Conservation (phyloP, 1,284 basidiomycete genomes). For the Pseudozyma hubeiensis region DNA sequence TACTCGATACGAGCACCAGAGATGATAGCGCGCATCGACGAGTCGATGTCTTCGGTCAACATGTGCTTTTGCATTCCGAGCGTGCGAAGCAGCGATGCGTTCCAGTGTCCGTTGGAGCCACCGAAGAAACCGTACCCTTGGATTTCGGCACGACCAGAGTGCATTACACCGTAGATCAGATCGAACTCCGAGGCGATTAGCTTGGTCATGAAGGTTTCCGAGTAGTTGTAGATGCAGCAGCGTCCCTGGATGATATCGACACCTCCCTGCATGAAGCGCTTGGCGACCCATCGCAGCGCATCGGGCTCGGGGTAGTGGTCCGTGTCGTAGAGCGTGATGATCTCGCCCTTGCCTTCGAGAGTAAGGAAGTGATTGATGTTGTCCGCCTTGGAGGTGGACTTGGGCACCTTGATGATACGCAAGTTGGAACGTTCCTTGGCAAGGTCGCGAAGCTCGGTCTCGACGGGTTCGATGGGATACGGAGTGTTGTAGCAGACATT, state of each 20-base stretch:
- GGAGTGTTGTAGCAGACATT: conserved; percentile 64
- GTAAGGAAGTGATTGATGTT: conserved; percentile 63
- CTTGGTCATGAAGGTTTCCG: conserved; percentile 48
- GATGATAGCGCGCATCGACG: conserved; percentile 59
- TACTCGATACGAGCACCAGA: conserved; percentile 62
- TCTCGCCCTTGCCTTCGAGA: conserved; percentile 50
- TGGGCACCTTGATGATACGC: conserved; percentile 56
- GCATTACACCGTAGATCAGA: conserved; percentile 60
- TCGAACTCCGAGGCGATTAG: conserved; percentile 62
- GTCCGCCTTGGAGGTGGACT: conserved; percentile 59
- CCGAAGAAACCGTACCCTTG: conserved; percentile 62
- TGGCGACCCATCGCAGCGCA: conserved; percentile 59
- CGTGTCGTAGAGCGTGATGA: conserved; percentile 61
- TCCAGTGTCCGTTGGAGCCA: conserved; percentile 65
- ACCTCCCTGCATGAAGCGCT: conserved; percentile 57
- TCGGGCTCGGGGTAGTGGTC: conserved; percentile 59
- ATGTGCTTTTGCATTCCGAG: conserved; percentile 59
- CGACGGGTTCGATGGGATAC: conserved; percentile 53
- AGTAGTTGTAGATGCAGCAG: conserved; percentile 62
- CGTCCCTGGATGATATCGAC: conserved; percentile 63
- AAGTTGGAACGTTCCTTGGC: conserved; percentile 47
- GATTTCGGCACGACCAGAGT: conserved; percentile 57
- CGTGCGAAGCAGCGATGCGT: conserved; percentile 55
- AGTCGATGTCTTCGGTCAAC: conserved; percentile 64
- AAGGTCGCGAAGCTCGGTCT: conserved; percentile 47